phyloP scores from a whole-genome alignment of 2,329 filamentous ascomycete genomes.

The Colletotrichum plurivorum region DNA sequence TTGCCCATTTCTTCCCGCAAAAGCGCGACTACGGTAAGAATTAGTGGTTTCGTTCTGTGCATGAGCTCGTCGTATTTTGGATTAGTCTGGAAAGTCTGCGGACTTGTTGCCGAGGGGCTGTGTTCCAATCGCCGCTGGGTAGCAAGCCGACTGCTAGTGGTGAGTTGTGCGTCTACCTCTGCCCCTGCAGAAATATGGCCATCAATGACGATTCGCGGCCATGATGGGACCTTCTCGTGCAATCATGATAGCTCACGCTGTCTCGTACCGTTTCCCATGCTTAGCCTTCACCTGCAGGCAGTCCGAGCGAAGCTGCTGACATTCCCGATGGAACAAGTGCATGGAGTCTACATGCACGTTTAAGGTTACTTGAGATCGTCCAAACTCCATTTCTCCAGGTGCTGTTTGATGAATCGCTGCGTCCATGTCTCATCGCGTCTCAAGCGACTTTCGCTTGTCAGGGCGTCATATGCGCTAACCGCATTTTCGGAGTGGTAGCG shows the following conservation, averaged over 20 bases:
- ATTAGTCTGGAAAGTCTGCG: not conserved
- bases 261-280: not conserved
- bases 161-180: not conserved
- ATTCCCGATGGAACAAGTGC: not conserved
- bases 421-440: conserved; percentile 4
- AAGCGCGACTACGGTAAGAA: no score
- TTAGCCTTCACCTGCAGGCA: not conserved
- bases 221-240: not conserved
- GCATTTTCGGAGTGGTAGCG: not conserved
- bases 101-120: not conserved
- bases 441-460: conserved; percentile 2
- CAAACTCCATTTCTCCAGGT: not conserved
- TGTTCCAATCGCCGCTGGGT: no score
- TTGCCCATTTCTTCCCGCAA: not conserved
- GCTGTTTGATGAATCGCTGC: not conserved
- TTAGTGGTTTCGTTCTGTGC: not conserved
- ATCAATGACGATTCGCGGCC: not conserved
- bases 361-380: conserved; percentile 10
- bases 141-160: no score
- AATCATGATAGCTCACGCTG: not conserved
- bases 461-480: not conserved
- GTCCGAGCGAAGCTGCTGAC: not conserved
- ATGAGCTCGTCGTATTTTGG: not conserved
- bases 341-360: not conserved
- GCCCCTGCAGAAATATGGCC: not conserved